Evolutionary conservation across 805 yeast genomes (phyloP).

Genomic region (Cyberlindnera japonica): DNA sequence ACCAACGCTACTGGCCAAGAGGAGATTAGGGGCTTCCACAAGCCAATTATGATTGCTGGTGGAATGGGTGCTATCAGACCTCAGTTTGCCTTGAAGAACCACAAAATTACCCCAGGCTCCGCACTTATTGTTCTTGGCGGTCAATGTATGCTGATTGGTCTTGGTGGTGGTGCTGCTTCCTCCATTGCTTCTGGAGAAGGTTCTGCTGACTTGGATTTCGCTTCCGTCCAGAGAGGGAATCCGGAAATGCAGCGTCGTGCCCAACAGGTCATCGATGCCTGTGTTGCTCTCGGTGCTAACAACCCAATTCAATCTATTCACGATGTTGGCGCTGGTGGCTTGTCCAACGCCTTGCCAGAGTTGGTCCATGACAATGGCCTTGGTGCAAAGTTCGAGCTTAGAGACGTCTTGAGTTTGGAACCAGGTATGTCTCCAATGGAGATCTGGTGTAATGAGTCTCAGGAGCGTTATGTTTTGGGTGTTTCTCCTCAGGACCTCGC

Average conservation of each 20-base stretch:
- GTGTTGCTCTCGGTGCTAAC: conserved; percentile 72
- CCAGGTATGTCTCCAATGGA: conserved; percentile 99
- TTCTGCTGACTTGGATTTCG: conserved; percentile 93
- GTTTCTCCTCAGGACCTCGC: conserved; percentile 76
- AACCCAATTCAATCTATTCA: conserved; percentile 93
- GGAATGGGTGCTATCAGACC: conserved; percentile 98
- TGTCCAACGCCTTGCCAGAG: conserved; percentile 96
- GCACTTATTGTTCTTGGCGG: conserved; percentile 94
- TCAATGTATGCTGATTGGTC: conserved; percentile 94
- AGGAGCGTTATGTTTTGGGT: conserved; percentile 95
- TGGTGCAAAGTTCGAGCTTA: conserved; percentile 89
- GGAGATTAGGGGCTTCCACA: conserved; percentile 94
- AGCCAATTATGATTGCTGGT: conserved; percentile 99
- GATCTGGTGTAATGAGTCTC: conserved; percentile 99
- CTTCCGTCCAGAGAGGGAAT: conserved; percentile 98
- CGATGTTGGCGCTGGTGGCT: conserved; percentile 99
- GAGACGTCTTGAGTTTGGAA: conserved; percentile 86
- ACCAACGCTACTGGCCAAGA: conserved; percentile 54
- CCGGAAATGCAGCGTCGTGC: conserved; percentile 99
- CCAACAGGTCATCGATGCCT: conserved; percentile 94
- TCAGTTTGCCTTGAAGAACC: conserved; percentile 81
- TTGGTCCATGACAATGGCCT: conserved; percentile 94
- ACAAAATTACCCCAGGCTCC: conserved; percentile 87
- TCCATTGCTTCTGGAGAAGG: conserved; percentile 95
- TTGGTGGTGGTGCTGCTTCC: conserved; percentile 99